Evolutionary conservation across 352 stramenopile genomes (phyloP).

Genomic region (Phytophthora tentaculata): DNA sequence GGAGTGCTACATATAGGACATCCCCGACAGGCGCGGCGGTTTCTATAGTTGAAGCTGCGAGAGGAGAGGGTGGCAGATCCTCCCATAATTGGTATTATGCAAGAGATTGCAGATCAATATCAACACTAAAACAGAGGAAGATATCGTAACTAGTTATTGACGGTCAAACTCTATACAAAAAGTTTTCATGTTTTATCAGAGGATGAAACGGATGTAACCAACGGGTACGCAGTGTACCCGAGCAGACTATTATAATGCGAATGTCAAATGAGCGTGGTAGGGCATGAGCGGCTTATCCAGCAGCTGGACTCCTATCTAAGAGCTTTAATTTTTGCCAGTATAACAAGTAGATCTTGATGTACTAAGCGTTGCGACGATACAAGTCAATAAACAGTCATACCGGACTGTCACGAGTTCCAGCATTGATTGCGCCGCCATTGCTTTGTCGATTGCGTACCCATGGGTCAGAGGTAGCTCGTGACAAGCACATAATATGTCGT

Average conservation of each 20-base stretch:
- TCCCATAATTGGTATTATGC: background rate
- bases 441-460: too few relatives aligned
- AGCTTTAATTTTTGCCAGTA: background rate
- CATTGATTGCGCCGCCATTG: too few relatives aligned
- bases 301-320: too few relatives aligned
- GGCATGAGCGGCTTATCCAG: too few relatives aligned
- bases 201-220: slow-evolving; percentile 14
- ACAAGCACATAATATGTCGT: too few relatives aligned
- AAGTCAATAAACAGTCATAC: too few relatives aligned
- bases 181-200: background rate
- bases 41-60: slow-evolving; percentile 30
- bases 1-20: slow-evolving; percentile 16
- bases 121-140: too few relatives aligned
- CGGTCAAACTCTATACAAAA: background rate
- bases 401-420: too few relatives aligned
- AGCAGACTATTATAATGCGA: too few relatives aligned
- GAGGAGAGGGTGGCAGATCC: background rate
- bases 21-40: slow-evolving; percentile 9
- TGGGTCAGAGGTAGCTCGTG: too few relatives aligned
- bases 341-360: background rate
- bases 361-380: too few relatives aligned
- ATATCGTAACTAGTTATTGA: background rate
- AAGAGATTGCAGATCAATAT: background rate
- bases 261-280: too few relatives aligned
- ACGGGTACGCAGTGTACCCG: background rate